Evolutionary conservation across 2,329 filamentous ascomycete genomes (phyloP).

Genomic region (Colletotrichum sp.): DNA sequence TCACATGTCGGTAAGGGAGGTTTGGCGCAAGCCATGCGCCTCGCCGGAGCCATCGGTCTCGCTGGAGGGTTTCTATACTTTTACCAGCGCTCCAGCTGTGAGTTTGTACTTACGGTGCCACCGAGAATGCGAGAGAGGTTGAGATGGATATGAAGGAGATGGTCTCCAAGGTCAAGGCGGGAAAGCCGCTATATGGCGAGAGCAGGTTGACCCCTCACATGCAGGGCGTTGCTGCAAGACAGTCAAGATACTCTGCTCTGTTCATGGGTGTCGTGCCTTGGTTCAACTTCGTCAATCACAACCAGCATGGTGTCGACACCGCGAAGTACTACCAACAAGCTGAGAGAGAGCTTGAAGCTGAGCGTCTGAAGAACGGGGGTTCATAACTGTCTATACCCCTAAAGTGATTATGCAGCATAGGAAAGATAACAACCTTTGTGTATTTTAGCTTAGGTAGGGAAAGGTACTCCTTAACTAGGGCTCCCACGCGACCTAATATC

Average conservation of each 20-base stretch:
- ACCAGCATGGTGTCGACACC: slow-evolving; percentile 94
- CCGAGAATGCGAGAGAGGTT: slow-evolving; percentile 88
- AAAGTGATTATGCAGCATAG: neutral
- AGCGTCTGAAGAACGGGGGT: slow-evolving; percentile 43
- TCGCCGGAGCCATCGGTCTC: slow-evolving; percentile 74
- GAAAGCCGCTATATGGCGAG: slow-evolving; percentile 86
- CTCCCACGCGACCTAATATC: too few relatives aligned
- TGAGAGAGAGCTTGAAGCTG: slow-evolving; percentile 89
- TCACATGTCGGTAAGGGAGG: slow-evolving; percentile 84
- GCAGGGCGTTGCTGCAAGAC: slow-evolving; percentile 90
- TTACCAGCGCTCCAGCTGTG: slow-evolving; percentile 85
- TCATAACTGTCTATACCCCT: neutral
- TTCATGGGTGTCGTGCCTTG: slow-evolving; percentile 88
- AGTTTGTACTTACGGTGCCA: slow-evolving; percentile 76
- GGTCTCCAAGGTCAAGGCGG: slow-evolving; percentile 93
- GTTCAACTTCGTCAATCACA: slow-evolving; percentile 99
- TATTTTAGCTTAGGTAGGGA: neutral
- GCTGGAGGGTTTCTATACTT: slow-evolving; percentile 83
- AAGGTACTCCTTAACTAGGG: neutral
- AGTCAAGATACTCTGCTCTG: slow-evolving; percentile 88
- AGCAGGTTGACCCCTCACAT: slow-evolving; percentile 82
- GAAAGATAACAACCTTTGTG: neutral
- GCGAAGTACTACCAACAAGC: slow-evolving; percentile 98
- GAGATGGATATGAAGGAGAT: slow-evolving; percentile 99
- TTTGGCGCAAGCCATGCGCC: slow-evolving; percentile 82